A percentile compares a stretch with the other conserved stretches of the same genome.
These are phyloP conservation scores for Lenzites betulinus DNA, from an alignment of 768 basidiomycete genomes.

Conservation along the genomic window DNA sequence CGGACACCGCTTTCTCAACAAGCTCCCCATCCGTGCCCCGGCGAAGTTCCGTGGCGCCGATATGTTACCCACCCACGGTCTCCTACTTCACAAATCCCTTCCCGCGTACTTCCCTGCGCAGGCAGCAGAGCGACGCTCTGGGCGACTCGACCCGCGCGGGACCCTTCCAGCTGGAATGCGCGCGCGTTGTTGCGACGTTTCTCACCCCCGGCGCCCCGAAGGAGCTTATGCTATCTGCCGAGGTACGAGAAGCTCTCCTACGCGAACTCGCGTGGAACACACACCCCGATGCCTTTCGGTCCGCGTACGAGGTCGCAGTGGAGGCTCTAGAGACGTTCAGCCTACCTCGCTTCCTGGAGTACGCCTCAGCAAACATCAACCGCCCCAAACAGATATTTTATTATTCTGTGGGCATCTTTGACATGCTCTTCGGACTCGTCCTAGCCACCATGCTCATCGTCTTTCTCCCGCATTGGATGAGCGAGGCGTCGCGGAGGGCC, in stretches of 20 bases:
- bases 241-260: conserved; percentile 33
- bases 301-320: conserved; percentile 38
- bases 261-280: conserved; percentile 32
- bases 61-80: not conserved
- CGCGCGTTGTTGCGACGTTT: conserved; percentile 29
- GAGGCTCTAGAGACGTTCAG: conserved; percentile 32
- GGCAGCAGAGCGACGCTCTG: too few relatives aligned
- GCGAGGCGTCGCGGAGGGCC: conserved; percentile 22
- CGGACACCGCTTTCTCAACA: conserved; percentile 3
- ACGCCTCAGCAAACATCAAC: conserved; percentile 39
- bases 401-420: conserved; percentile 33
- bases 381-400: conserved; percentile 38
- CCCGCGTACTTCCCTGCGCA: too few relatives aligned
- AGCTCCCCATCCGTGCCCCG: not conserved
- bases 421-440: conserved; percentile 31
- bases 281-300: conserved; percentile 41
- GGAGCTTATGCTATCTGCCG: conserved; percentile 27
- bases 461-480: not conserved
- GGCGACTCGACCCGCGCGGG: not conserved
- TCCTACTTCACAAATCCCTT: not conserved
- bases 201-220: conserved; percentile 23
- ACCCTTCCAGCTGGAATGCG: conserved; percentile 32
- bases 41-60: not conserved
- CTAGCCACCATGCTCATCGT: conserved; percentile 26
- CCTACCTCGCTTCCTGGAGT: conserved; percentile 37